A percentile compares a stretch with the other conserved stretches of the same genome.
phyloP scores from a whole-genome alignment of 2,329 filamentous ascomycete species.

The Xylaria sp. region DNA sequence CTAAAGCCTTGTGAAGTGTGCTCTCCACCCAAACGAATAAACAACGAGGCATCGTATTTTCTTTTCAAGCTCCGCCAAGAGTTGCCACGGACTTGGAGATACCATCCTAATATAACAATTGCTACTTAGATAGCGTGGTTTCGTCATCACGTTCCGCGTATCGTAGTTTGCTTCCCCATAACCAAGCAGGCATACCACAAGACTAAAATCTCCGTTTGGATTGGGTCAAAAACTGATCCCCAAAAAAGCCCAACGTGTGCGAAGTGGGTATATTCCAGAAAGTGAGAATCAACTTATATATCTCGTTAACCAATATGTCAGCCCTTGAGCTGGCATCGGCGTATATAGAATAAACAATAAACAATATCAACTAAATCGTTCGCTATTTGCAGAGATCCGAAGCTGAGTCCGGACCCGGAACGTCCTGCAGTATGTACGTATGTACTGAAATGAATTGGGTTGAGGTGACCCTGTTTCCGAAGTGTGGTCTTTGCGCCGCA shows the following conservation, averaged over 20 bases:
- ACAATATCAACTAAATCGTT: constrained; percentile 45
- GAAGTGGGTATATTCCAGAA: constrained; percentile 37
- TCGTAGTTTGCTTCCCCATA: constrained; percentile 13
- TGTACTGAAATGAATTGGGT: constrained; percentile 36
- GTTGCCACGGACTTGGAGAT: constrained; percentile 10
- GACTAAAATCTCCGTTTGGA: background rate
- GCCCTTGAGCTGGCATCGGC: background rate
- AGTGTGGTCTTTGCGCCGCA: constrained; percentile 23
- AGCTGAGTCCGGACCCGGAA: constrained; percentile 18
- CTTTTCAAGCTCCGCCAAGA: background rate
- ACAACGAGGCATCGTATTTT: constrained; percentile 14
- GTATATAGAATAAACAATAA: constrained; percentile 45
- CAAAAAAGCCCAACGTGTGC: constrained; percentile 26
- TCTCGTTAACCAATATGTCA: constrained; percentile 31
- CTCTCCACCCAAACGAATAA: constrained; percentile 6
- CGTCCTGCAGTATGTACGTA: constrained; percentile 39
- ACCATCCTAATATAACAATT: constrained; percentile 19
- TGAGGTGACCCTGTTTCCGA: constrained; percentile 23
- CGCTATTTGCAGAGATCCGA: constrained; percentile 41
- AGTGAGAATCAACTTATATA: constrained; percentile 28
- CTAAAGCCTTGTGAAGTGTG: background rate
- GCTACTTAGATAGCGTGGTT: constrained; percentile 31
- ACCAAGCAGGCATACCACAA: constrained; percentile 19
- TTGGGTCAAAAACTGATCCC: constrained; percentile 15
- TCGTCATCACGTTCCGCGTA: constrained; percentile 28